Evolutionary conservation across 805 yeast genomes (phyloP), one percentile per base, ranked within the genome.

Genomic region (Pichia paraexigua): DNA sequence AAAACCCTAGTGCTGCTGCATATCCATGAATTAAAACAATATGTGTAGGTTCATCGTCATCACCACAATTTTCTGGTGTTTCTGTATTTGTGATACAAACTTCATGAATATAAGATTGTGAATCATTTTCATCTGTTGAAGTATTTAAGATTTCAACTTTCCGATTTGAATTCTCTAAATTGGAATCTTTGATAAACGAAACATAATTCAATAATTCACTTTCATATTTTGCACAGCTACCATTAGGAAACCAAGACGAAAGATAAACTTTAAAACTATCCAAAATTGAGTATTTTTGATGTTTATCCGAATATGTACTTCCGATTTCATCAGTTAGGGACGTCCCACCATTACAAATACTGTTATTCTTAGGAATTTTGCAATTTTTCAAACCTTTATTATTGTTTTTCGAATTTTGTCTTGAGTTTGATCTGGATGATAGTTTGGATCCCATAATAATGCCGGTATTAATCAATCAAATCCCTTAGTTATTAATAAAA

Each of bases 1-100:
- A 92, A 49, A 89, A 81, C 37, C 94, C 92, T 18, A 90, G 77
- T 0, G 95, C 85, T 0, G 98, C 95, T 0, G 95, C 96, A 63
- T 88, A 90, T 0, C 99, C 99, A 66, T 92, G 99, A 2, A 92
- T 70, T 53, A 92, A 65, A 4, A 92, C 89, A 11, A 89, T 67
- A 21, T 50, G 49, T 11, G 28, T 35, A 6, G 32, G 43, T 9
- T 45, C 44, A 12, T 15, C 45, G 7, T 45, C 41, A 32, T 5
- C 21, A 15, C 27, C n/a, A 20, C 22, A 28, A 15, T 24, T 24
- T 4, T 4, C 25, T 7, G 25, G 7, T 24, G 27, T 54, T 43
- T 48, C 50, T 1, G 49, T 39, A 43, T 27, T 11, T 52, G 48
- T 64, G 32, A 91, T 76, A 53, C 70, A 77, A 50, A 90, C 82